Evolutionary conservation across 306 rosid genomes (phyloP), one percentile per base, ranked within the genome.

Genomic region (Canavalia gladiata): DNA sequence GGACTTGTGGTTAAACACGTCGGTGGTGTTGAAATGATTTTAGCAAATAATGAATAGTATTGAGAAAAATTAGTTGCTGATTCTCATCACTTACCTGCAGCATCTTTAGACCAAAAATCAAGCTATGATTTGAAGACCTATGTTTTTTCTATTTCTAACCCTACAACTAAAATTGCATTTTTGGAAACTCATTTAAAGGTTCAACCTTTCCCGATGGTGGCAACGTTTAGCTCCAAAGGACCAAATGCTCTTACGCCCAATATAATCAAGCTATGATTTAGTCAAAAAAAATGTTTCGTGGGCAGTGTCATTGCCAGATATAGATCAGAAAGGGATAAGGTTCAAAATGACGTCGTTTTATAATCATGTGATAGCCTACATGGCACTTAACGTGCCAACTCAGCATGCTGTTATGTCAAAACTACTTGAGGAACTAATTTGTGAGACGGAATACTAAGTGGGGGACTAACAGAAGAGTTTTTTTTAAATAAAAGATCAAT

Each of bases 171-270:
- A 74, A 75, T 95, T 55, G 4, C 81, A 5, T 67, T 74, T n/a
- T 89, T 89, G 49, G 86, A 78, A 3, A 92, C 99, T 0, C 76
- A 89, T 28, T 46, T 95, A 55, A 87, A 81, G 10, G 92, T 95
- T 55, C 80, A 90, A 77, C 99, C 99, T 18, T 92, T 97, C 0
- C 99, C 99, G 0, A 0, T 92, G 35, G 90, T 92, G 41, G 99
- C 99, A 18, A 91, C 95, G 42, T 95, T 95, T 74, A 95, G 99
- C 79, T 92, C 99, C 8, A 89, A 97, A 74, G 99, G 99, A 50
- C 99, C 99, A 11, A 95, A 95, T 75, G 11, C 7, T 6, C 46
- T 92, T 35, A 91, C 99, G 3, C 90, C 93, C 1, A 85, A 79
- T 43, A 89, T 95, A 47, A 94, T 92, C 65, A 95, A 95, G 79